Evolutionary conservation across 2,329 filamentous ascomycete species (phyloP), one percentile per base, ranked within the genome.

Genomic region (Rosellinia necatrix): DNA sequence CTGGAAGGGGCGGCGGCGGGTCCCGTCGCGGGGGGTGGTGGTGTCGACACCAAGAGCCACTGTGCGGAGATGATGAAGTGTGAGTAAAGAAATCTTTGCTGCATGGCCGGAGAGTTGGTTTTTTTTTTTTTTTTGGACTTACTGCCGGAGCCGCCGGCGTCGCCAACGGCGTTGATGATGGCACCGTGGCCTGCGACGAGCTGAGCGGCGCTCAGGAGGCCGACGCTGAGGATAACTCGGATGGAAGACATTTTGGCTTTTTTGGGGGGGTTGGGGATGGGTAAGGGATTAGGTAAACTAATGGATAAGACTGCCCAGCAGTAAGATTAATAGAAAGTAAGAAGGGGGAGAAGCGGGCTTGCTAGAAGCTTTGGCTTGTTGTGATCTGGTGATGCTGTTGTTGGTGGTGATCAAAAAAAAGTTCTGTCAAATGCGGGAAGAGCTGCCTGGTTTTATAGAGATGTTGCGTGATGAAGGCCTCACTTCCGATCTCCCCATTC

Each of bases 101-200:
- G 9, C 5, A 21, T n/a, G n/a, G n/a, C n/a, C n/a, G 13, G 10
- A 29, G 17, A 37, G 17, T 8, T n/a, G n/a, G n/a, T n/a, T n/a
- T n/a, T n/a, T n/a, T n/a, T n/a, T n/a, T n/a, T n/a, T n/a, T 10
- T 0, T 22, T 17, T 27, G 10, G 24, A 53, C 55, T 48, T 69
- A 76, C 74, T 78, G 64, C 83, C 84, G 15, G 73, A 72, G 59
- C 84, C 84, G 46, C 84, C 84, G 24, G 75, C 75, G 64, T 87
- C 75, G 56, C 84, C 85, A 34, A 76, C 77, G 27, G 85, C 85
- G 43, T 71, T 71, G 65, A 80, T 78, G 72, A 88, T 86, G 64
- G 80, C 83, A 57, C 78, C 78, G 76, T 88, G 85, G 66, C 80
- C 83, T 61, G 82, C 76, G 60, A 81, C 84, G 49, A 87, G 77